A percentile compares a stretch with the other conserved stretches of the same genome.
Evolutionary conservation across 768 basidiomycete species (phyloP).

Genomic region (Lactarius hatsudake): DNA sequence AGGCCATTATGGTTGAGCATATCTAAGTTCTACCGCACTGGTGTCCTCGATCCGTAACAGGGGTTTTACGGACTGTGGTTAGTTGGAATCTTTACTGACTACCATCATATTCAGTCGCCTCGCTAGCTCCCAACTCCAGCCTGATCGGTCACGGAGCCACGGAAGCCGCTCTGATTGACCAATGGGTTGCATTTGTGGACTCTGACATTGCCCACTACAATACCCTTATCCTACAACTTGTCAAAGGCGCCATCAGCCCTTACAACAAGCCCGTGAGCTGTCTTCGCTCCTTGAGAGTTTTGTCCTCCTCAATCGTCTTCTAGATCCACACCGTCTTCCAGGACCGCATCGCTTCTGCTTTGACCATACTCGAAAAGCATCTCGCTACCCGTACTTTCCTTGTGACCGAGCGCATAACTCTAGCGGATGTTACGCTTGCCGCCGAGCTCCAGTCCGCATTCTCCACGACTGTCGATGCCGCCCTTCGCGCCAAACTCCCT

Average conservation of each 20-base stretch:
- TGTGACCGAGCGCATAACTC: conserved; percentile 90
- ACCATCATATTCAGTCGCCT: conserved; percentile 55
- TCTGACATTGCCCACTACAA: conserved; percentile 51
- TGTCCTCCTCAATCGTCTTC: conserved; percentile 7
- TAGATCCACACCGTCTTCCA: conserved; percentile 57
- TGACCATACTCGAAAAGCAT: conserved; percentile 70
- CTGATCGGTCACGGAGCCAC: conserved; percentile 66
- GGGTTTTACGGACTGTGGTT: not conserved
- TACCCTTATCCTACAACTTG: conserved; percentile 41
- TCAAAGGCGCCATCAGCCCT: conserved; percentile 48
- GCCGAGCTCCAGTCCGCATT: conserved; percentile 54
- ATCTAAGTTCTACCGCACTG: not conserved
- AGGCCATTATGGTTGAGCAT: not conserved
- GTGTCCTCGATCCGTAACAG: not conserved
- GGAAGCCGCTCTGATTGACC: conserved; percentile 75
- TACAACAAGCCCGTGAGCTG: conserved; percentile 80
- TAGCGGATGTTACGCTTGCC: conserved; percentile 81
- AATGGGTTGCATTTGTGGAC: conserved; percentile 81
- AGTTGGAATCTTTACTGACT: conserved; percentile 19
- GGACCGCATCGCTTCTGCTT: conserved; percentile 54
- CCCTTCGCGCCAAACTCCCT: conserved; percentile 61
- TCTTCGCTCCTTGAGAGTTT: conserved; percentile 1
- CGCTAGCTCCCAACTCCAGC: conserved; percentile 70
- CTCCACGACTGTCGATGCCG: conserved; percentile 59
- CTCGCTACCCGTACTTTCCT: conserved; percentile 83